A percentile compares a stretch with the other conserved stretches of the same genome.
Evolutionary conservation across 192 early-diverging fungal genomes (phyloP).

Genomic region (Backusella circina): DNA sequence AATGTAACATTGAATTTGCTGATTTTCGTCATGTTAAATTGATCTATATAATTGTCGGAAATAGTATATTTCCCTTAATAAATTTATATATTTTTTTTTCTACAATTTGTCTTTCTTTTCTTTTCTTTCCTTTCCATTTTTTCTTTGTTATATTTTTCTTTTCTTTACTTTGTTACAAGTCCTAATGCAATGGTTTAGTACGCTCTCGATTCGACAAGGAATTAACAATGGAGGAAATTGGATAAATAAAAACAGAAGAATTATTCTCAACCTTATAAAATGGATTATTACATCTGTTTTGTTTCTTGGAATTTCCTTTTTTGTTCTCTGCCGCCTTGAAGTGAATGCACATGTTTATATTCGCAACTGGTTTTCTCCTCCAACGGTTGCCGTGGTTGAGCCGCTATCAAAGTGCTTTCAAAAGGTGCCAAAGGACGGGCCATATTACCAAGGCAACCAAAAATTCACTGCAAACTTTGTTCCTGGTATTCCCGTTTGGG

Average conservation of each 20-base stretch:
- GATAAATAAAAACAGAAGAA: background rate
- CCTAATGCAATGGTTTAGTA: constrained; percentile 2
- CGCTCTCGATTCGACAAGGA: background rate
- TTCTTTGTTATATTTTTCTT: constrained; percentile 4
- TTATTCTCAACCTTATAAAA: background rate
- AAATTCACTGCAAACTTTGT: constrained; percentile 15
- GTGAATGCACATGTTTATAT: constrained; percentile 36
- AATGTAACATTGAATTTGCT: background rate
- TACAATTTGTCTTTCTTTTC: background rate
- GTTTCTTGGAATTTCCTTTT: constrained; percentile 1
- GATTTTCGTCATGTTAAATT: background rate
- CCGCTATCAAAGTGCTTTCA: constrained; percentile 29
- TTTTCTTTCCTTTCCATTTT: background rate
- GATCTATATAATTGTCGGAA: background rate
- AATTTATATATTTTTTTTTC: background rate
- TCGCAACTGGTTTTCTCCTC: constrained; percentile 23
- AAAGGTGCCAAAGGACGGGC: background rate
- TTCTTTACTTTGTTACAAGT: background rate
- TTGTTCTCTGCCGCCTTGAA: constrained; percentile 18
- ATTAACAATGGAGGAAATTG: background rate
- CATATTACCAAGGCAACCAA: constrained; percentile 13
- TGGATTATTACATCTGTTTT: background rate
- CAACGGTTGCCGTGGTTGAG: constrained; percentile 8
- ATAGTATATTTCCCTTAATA: background rate
- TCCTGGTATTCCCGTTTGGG: constrained; percentile 22